Conservation (phyloP, 1,284 basidiomycete genomes). For the Paramarasmius palmivorus region DNA sequence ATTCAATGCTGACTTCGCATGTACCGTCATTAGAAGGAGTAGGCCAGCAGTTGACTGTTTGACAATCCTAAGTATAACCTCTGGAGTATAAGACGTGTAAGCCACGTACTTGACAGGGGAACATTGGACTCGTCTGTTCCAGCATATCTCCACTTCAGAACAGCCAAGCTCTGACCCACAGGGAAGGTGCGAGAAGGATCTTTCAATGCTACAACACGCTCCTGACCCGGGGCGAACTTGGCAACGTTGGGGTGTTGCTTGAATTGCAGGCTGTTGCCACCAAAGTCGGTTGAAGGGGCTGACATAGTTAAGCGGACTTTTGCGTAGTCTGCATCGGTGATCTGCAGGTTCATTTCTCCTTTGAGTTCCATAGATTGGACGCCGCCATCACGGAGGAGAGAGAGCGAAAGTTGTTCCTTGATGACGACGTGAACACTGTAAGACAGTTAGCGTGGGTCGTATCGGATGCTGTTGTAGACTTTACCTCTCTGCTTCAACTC, state of each 20-base stretch:
- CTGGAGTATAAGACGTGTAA: constrained; percentile 1
- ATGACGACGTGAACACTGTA: constrained; percentile 82
- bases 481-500: constrained; percentile 79
- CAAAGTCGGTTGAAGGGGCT: constrained; percentile 63
- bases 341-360: constrained; percentile 91
- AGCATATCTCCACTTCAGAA: constrained; percentile 91
- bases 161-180: constrained; percentile 83
- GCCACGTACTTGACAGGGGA: constrained; percentile 81
- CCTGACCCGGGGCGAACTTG: constrained; percentile 75
- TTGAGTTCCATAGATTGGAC: constrained; percentile 88
- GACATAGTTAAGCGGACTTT: constrained; percentile 76
- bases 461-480: constrained; percentile 16
- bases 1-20: constrained; percentile 95
- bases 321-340: constrained; percentile 79
- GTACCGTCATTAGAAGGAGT: constrained; percentile 87
- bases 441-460: not conserved
- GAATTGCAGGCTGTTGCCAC: constrained; percentile 79
- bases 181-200: constrained; percentile 86
- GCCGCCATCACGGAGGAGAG: constrained; percentile 88
- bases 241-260: constrained; percentile 96
- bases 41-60: constrained; percentile 93
- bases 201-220: constrained; percentile 81
- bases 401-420: constrained; percentile 82
- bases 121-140: constrained; percentile 92
- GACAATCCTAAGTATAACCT: constrained; percentile 3